Base-by-base conservation (phyloP, 306 rosid genomes). In the Prunus kanzakura region DNA sequence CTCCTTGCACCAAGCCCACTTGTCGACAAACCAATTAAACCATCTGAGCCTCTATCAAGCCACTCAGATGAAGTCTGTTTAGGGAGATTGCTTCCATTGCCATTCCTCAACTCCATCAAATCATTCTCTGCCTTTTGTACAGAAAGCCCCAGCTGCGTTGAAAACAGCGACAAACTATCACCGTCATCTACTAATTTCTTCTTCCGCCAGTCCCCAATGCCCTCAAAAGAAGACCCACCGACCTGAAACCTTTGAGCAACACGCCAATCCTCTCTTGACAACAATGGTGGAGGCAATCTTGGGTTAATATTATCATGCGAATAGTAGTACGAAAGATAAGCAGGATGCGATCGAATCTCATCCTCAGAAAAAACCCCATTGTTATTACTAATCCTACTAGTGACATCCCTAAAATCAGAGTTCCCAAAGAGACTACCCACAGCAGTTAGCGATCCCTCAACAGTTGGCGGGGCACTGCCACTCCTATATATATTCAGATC, bases 401-500 rank as follows among this genome's bases (percentile, higher is more conserved):
- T 79, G 64, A 70, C 54, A 67, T 74, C 82, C 23, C 85, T 84
- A 6, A 78, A 78, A 81, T 86, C 89, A 69, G 91, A 76, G 75
- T 86, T 84, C 79, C 90, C 78, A 56, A 74, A 71, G 50, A 92
- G 89, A 80, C 90, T 86, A 63, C 91, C 96, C 69, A 86, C 89
- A 69, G 99, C 99, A 74, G 80, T 90, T 46, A 92, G 60, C 0
- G 97, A 92, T 19, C 99, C 99, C 81, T 92, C 97, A 8, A 95
- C 97, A 13, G 99, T 92, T 6, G 99, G 99, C 2, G 99, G 97
- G 32, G 99, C 99, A 84, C 99, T 95, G 75, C 99, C 99, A 82
- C 99, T 95, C 82, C 99, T 81, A 63, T 84, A 88, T 58, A 95
- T 90, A 79, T 90, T 91, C 35, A 82, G 76, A 80, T 91, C 97